Base-by-base conservation (phyloP, 306 rosid species). In the Glycine latifolia region DNA sequence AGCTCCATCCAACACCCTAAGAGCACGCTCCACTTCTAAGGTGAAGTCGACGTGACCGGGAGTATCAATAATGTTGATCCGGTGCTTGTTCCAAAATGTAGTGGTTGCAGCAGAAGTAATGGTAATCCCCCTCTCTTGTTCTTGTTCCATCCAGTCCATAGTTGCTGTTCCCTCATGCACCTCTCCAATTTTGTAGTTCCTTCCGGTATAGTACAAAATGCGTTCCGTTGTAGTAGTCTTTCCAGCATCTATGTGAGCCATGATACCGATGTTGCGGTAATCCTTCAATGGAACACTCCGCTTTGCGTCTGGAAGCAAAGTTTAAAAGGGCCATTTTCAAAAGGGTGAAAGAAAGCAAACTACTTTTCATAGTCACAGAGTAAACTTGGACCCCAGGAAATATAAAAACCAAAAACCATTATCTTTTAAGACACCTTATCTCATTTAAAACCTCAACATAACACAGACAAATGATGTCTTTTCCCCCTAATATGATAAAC, bases 71-170 rank as follows among this genome's bases (percentile, higher is more conserved):
- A 95, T 95, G 90, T 95, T 95, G 84, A 95, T 91, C 41, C 98
- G 82, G 77, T 95, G 99, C 59, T 95, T 93, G 80, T 95, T 53
- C 99, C 99, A 95, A 77, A 91, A 93, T 39, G 99, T 93, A 49
- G 99, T 95, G 53, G 99, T 95, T 47, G 99, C 99, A 82, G 99
- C 99, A 55, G 99, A 95, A 56, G 99, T 95, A 73, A 95, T 95
- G 72, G 99, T 95, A 85, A 95, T 95, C 81, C 99, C 99, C 86
- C 98, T 85, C 85, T 95, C 99, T 84, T 95, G 97, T 77, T 95
- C 99, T 79, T 95, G 99, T 78, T 95, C 98, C 99, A 95, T 95
- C 99, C 98, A 95, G 75, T 93, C 99, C 99, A 95, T 93, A 5
- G 99, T 95, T 6, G 98, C 98, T 10, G 98, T 91, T 79, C 98